Evolutionary conservation across 345 rosid species (phyloP), one percentile per base, ranked within the genome.

Genomic region (Arabidopsis arenosa): DNA sequence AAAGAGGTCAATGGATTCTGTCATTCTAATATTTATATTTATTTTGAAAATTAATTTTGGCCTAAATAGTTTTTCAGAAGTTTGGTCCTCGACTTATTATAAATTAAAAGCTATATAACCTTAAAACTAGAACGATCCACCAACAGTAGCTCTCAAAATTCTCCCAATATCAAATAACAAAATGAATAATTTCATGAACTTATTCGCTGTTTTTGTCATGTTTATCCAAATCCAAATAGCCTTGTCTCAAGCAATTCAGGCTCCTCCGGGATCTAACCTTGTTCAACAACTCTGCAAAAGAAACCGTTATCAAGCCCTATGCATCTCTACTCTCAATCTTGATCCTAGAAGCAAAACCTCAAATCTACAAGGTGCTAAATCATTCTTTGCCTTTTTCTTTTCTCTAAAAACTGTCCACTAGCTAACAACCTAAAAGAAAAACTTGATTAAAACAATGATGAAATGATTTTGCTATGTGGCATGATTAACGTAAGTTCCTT

Each of bases 331-430:
- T 14, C 81, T 78, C 48, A 72, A 10, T 49, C 51, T 21, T 12
- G 69, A 72, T 41, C 73, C 77, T 10, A 58, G 73, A 58, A 72
- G 77, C 66, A 63, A 58, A 33, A 13, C 55, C 26, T 63, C 79
- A 5, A 12, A 73, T 79, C 39, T 69, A 23, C 57, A 56, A 74
- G 72, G 79, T 79, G 12, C 66, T 9, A 53, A 28, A 28, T 49
- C 2, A n/a, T 33, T 18, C 6, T 39, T 44, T 65, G 14, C 0
- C 15, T 36, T 40, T 14, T 17, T 23, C 0, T 23, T 37, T 17
- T 15, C 26, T 62, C 9, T 63, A 15, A 10, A 33, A 57, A 32
- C 62, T 32, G 7, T 33, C 10, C 9, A 9, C 8, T 4, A 56
- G 32, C 32, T 28, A 28, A 12, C 36, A 54, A 53, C 26, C 33